A percentile compares a stretch with the other conserved stretches of the same genome.
phyloP scores from a whole-genome alignment of 2,329 filamentous ascomycete genomes.

The Cladobotryum mycophilum region DNA sequence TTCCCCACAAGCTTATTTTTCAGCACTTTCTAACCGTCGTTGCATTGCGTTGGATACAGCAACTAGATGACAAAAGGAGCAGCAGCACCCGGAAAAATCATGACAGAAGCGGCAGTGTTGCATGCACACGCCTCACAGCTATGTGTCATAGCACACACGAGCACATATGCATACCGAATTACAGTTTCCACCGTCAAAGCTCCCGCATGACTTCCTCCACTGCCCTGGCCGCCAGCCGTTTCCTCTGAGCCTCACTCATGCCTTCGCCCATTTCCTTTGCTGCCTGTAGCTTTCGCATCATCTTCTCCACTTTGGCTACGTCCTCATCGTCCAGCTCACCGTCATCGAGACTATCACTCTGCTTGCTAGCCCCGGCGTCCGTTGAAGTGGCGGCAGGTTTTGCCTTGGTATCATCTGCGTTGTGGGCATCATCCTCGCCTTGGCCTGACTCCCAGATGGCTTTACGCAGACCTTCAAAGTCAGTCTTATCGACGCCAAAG shows the following conservation, averaged over 20 bases:
- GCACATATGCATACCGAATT: too few species aligned
- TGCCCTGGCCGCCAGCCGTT: constrained; percentile 53
- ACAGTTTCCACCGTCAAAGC: constrained; percentile 26
- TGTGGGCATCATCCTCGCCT: constrained; percentile 15
- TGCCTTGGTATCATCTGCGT: constrained; percentile 10
- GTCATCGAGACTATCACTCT: constrained; percentile 14
- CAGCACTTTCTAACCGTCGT: too few species aligned
- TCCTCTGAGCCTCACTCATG: constrained; percentile 54
- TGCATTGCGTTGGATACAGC: too few species aligned
- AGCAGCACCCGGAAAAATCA: too few species aligned
- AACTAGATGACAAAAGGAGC: too few species aligned
- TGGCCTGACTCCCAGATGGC: constrained; percentile 44
- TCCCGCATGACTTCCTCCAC: constrained; percentile 61
- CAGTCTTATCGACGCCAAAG: constrained; percentile 46
- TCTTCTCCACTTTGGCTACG: constrained; percentile 52
- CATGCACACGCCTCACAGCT: too few species aligned
- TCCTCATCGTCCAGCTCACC: constrained; percentile 40
- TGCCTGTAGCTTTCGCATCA: constrained; percentile 60
- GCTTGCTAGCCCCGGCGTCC: not conserved
- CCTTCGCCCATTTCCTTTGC: constrained; percentile 54
- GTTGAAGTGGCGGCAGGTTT: constrained; percentile 4
- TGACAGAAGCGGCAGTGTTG: too few species aligned
- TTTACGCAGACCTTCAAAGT: constrained; percentile 45
- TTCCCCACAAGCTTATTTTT: too few species aligned
- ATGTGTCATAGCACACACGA: too few species aligned